Percentiles rank a stretch among this genome's conserved stretches.
These are phyloP conservation scores for Mycena olivaceomarginata DNA, from an alignment of 768 basidiomycete genomes.

Conservation along the genomic window DNA sequence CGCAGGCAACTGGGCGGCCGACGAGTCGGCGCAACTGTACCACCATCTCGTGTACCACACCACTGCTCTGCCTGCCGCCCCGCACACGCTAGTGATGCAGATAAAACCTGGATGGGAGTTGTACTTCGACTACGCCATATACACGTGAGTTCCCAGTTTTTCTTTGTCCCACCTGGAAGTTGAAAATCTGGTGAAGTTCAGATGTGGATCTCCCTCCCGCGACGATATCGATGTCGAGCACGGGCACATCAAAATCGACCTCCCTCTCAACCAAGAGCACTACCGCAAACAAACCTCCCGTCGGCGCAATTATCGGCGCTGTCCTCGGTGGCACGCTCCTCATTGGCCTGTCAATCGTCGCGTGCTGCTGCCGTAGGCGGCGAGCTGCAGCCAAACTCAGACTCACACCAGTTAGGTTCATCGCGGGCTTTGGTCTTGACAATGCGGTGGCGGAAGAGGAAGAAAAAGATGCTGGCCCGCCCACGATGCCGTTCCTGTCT, in stretches of 20 bases:
- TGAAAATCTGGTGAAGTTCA: no score
- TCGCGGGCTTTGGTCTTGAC: background rate
- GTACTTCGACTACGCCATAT: background rate
- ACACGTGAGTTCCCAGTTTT: no score
- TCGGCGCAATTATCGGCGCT: background rate
- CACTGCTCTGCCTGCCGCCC: background rate
- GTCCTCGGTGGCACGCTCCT: background rate
- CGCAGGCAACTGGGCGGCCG: background rate
- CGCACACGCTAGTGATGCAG: slow-evolving; percentile 18
- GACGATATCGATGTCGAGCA: no score
- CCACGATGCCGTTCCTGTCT: slow-evolving; percentile 2
- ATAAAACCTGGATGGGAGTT: slow-evolving; percentile 10
- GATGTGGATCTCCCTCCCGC: no score
- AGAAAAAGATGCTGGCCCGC: background rate
- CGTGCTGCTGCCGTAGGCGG: background rate
- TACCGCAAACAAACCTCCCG: background rate
- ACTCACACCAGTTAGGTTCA: background rate
- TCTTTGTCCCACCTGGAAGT: no score
- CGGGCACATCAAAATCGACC: no score
- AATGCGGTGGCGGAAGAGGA: background rate
- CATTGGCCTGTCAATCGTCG: no score
- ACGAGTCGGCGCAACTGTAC: background rate
- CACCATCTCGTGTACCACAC: slow-evolving; percentile 1
- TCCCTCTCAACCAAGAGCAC: no score
- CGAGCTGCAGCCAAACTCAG: background rate